Conservation (phyloP, 257 asterid species). For the Scutellaria baicalensis region DNA sequence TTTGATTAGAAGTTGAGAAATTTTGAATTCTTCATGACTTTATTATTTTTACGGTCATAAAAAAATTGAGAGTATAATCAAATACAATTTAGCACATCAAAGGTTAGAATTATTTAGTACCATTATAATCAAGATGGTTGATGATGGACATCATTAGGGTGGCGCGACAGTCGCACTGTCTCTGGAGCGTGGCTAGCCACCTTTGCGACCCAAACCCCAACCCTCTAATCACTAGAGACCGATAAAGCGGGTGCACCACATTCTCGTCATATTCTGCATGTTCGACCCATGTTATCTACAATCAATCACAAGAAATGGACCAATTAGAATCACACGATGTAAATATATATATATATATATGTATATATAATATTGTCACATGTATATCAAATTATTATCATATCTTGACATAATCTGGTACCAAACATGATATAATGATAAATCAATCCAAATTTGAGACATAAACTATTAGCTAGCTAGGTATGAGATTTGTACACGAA, state of each 20-base stretch:
- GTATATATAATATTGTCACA: too few species aligned
- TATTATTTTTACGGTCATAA: not conserved
- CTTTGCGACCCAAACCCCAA: slow-evolving; percentile 89
- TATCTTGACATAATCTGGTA: too few species aligned
- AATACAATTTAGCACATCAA: too few species aligned
- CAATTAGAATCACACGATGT: not conserved
- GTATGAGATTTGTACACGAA: slow-evolving; percentile 41
- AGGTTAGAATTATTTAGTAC: slow-evolving; percentile 28
- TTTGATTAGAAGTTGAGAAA: too few species aligned
- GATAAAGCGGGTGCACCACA: slow-evolving; percentile 62
- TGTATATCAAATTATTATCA: too few species aligned
- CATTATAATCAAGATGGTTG: slow-evolving; percentile 41
- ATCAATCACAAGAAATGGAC: not conserved
- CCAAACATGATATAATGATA: slow-evolving; percentile 3
- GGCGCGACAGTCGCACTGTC: slow-evolving; percentile 87
- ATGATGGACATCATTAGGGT: slow-evolving; percentile 67
- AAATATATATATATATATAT: too few species aligned
- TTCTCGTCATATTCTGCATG: slow-evolving; percentile 82
- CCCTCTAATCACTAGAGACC: slow-evolving; percentile 52
- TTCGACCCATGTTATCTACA: slow-evolving; percentile 89
- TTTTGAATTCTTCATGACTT: too few species aligned
- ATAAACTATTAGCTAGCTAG: slow-evolving; percentile 27
- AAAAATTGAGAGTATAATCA: too few species aligned
- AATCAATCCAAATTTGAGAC: slow-evolving; percentile 2
- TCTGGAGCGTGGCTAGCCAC: slow-evolving; percentile 85